These are phyloP conservation scores for Cystobasidium sp. DNA, from an alignment of 1,284 basidiomycete genomes.

Conservation along the genomic window DNA sequence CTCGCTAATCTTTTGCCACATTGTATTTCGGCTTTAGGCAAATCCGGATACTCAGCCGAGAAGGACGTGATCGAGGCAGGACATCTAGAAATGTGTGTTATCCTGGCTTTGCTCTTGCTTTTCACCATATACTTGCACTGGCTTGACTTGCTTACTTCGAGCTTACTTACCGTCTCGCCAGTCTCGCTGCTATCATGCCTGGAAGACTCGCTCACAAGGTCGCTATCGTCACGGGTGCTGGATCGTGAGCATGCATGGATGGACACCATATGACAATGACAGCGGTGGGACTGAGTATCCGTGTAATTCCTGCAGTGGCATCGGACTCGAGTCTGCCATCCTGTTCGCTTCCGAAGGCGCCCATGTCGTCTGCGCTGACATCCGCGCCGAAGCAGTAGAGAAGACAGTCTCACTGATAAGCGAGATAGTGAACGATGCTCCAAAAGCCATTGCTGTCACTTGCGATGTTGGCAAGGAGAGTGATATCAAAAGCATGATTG, in stretches of 20 bases:
- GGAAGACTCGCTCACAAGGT: conserved; percentile 60
- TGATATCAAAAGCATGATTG: conserved; percentile 80
- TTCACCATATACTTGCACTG: too few species aligned
- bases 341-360: conserved; percentile 93
- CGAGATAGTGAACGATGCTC: conserved; percentile 67
- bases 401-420: conserved; percentile 70
- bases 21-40: neutral
- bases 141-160: too few species aligned
- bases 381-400: conserved; percentile 75
- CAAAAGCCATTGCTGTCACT: conserved; percentile 69
- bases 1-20: too few species aligned
- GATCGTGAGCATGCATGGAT: conserved; percentile 66
- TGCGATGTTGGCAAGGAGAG: conserved; percentile 87
- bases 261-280: neutral
- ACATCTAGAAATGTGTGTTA: too few species aligned
- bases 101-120: too few species aligned
- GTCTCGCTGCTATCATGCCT: conserved; percentile 24
- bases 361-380: conserved; percentile 74
- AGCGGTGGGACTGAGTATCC: neutral
- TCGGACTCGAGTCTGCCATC: conserved; percentile 88
- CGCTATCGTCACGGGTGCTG: conserved; percentile 80
- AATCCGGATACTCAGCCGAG: too few species aligned
- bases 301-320: conserved; percentile 66
- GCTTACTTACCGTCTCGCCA: too few species aligned
- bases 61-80: neutral